These are phyloP conservation scores for Termitomyces sp. DNA, from an alignment of 768 basidiomycete species.

Conservation along the genomic window DNA sequence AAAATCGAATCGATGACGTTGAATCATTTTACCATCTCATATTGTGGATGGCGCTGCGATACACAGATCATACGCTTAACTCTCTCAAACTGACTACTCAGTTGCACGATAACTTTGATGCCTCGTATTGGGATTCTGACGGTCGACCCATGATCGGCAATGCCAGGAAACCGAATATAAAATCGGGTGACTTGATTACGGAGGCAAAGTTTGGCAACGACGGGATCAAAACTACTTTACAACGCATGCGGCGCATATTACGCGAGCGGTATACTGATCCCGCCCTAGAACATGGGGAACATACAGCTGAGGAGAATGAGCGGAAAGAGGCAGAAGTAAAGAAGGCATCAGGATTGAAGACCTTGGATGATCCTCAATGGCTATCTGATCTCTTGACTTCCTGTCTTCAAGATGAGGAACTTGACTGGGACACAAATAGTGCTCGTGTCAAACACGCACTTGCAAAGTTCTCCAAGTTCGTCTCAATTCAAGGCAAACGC, in stretches of 20 bases:
- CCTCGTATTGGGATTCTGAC: too few relatives aligned
- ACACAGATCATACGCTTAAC: neutral
- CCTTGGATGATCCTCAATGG: neutral
- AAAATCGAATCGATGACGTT: neutral
- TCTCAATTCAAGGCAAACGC: neutral
- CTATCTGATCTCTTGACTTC: neutral
- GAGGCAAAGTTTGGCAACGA: neutral
- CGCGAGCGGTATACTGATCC: neutral
- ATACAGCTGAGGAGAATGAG: neutral
- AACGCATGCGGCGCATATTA: neutral
- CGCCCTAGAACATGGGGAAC: too few relatives aligned
- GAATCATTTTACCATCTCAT: neutral
- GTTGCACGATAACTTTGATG: neutral
- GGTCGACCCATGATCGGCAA: neutral
- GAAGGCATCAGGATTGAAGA: neutral
- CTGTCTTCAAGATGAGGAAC: fast-evolving
- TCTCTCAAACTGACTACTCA: fast-evolving
- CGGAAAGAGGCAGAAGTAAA: too few relatives aligned
- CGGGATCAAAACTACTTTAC: neutral
- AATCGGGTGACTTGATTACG: neutral
- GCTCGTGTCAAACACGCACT: neutral
- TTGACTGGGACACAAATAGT: neutral
- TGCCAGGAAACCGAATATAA: neutral
- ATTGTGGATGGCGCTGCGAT: neutral
- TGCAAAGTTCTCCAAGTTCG: neutral